Conservation (phyloP, 2,329 filamentous ascomycete genomes). For the Botrytis paeoniae region DNA sequence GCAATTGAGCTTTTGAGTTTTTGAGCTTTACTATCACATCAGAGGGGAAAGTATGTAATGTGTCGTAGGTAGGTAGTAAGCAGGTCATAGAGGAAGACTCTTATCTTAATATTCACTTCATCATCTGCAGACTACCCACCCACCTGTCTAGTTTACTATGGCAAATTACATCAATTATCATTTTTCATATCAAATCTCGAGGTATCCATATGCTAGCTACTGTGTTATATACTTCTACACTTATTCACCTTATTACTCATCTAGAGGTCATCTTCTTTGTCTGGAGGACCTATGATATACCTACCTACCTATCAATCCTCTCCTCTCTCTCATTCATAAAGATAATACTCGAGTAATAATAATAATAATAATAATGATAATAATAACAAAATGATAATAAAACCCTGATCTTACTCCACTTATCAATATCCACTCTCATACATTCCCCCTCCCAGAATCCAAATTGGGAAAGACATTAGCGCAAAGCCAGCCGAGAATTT, state of each 20-base stretch:
- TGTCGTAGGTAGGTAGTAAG: not conserved
- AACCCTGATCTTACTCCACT: not conserved
- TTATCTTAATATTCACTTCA: not conserved
- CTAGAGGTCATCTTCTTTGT: not conserved
- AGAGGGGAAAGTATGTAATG: not conserved
- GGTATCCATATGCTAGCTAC: not conserved
- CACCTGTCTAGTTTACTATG: not conserved
- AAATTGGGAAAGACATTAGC: conserved; percentile 8
- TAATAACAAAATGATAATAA: not conserved
- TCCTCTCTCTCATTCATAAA: not conserved
- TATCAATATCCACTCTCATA: conserved; percentile 10
- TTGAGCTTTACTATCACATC: not conserved
- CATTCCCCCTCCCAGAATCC: conserved; percentile 7
- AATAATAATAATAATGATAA: not conserved
- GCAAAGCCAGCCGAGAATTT: conserved; percentile 11
- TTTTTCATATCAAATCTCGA: not conserved
- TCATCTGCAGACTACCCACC: not conserved
- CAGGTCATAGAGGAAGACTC: not conserved
- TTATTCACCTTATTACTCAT: not conserved
- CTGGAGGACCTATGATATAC: not conserved
- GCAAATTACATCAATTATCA: not conserved
- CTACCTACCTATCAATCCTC: too few relatives aligned
- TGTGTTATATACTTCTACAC: not conserved
- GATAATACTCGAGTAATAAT: not conserved
- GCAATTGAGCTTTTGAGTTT: not conserved